Evolutionary conservation across 2,329 filamentous ascomycete genomes (phyloP).

Genomic region (Lachnellula arida): DNA sequence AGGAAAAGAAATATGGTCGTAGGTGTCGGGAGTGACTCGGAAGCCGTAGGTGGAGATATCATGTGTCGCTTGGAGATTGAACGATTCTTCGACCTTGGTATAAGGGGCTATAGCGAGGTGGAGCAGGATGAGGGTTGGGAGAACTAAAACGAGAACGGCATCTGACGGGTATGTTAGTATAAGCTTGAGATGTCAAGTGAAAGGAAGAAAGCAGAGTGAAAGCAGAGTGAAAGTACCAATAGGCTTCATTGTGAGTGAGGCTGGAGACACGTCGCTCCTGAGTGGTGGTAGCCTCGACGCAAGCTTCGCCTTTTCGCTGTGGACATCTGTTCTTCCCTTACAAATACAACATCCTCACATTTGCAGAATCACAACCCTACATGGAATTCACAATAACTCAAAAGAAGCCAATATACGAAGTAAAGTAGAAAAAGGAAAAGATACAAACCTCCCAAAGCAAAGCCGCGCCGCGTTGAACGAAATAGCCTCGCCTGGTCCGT

Average conservation of each 20-base stretch:
- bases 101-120: slow-evolving; percentile 77
- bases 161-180: slow-evolving; percentile 34
- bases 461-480: slow-evolving; percentile 7
- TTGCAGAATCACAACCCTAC: too few relatives aligned
- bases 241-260: slow-evolving; percentile 21
- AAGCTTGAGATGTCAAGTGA: not conserved
- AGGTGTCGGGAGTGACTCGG: slow-evolving; percentile 57
- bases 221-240: slow-evolving; percentile 16
- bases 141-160: slow-evolving; percentile 45
- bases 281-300: not conserved
- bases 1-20: slow-evolving; percentile 88
- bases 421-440: not conserved
- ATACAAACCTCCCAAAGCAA: not conserved
- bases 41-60: slow-evolving; percentile 82
- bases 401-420: not conserved
- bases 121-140: slow-evolving; percentile 59
- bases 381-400: too few relatives aligned
- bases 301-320: not conserved
- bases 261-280: not conserved
- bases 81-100: slow-evolving; percentile 98
- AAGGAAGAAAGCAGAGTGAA: not conserved
- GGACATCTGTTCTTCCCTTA: not conserved
- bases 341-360: too few relatives aligned
- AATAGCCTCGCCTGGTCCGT: slow-evolving; percentile 22
- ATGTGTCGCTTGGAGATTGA: slow-evolving; percentile 92